Conservation (phyloP, 2,329 filamentous ascomycete species). For the Cladobotryum mycophilum region DNA sequence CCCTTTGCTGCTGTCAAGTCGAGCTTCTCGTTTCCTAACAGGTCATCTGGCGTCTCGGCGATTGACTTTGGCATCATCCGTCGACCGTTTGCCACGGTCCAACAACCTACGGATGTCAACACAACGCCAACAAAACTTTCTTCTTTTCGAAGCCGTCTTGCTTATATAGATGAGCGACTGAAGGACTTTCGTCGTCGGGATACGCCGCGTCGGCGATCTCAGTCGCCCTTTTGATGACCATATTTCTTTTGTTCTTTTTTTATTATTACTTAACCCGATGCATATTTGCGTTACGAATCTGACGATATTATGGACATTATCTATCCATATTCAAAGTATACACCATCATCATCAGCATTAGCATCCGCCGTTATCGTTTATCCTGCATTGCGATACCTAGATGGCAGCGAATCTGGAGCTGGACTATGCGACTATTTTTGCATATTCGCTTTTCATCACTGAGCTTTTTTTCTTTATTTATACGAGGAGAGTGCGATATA, state of each 20-base stretch:
- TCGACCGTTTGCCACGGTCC: conserved; percentile 52
- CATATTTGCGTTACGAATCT: background rate
- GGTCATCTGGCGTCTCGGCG: conserved; percentile 41
- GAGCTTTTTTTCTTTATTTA: background rate
- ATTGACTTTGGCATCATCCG: conserved; percentile 40
- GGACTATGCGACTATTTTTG: background rate
- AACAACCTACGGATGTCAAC: conserved; percentile 36
- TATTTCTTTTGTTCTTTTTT: conserved; percentile 13
- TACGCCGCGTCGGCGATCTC: conserved; percentile 36
- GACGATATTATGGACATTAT: conserved; percentile 7
- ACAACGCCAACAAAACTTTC: conserved; percentile 30
- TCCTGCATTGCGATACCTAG: background rate
- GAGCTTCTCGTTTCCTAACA: conserved; percentile 57
- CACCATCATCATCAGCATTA: background rate
- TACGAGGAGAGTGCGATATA: background rate
- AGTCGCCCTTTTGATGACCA: conserved; percentile 40
- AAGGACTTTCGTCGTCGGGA: conserved; percentile 46
- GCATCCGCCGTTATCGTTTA: too few relatives aligned
- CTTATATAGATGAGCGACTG: conserved; percentile 53
- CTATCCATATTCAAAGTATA: background rate
- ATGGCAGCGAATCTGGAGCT: background rate
- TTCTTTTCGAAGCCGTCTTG: conserved; percentile 45
- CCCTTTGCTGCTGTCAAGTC: conserved; percentile 47
- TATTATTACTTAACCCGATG: conserved; percentile 9
- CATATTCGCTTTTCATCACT: too few relatives aligned